Base-by-base conservation (phyloP, 371 early-diverging fungal genomes). In the Chytridiales sp. region DNA sequence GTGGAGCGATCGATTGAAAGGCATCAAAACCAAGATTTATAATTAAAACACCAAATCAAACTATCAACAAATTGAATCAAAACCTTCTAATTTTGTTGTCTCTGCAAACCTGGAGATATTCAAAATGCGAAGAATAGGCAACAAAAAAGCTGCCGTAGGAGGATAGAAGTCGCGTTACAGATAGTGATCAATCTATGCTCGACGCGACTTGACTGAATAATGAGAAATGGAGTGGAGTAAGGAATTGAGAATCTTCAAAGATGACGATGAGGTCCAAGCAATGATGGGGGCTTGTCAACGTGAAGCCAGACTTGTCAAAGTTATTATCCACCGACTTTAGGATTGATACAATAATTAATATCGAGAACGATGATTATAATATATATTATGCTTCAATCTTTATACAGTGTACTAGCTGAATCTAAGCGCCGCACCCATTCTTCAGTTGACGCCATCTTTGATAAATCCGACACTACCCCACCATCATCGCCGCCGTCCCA, bases 181-280 rank as follows among this genome's bases (percentile, higher is more conserved):
- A 51, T 74, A 9, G 29, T 68, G 66, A 56, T 66, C 39, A 71
- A 74, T 44, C n/a, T 53, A 32, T 4, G 48, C 67, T 9, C 68
- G 66, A 51, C 74, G 71, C 30, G 42, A 51, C 41, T 56, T 74
- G 55, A 66, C 56, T 21, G 40, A 34, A 21, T 68, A 59, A n/a
- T n/a, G n/a, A 24, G 74, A 74, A 43, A 46, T 40, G 31, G 47
- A 43, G 46, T 74, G 66, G 62, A 56, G 66, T 17, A 48, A 58
- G 22, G 71, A 74, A 55, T 24, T 72, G n/a, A 40, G 27, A 29
- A 54, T 44, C 31, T 15, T 65, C 42, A 38, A 27, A 29, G 34
- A n/a, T 54, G 22, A 43, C 49, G n/a, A 40, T 65, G 22, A 40
- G 54, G 47, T 35, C 34, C 15, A 15, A 29, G 15, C 55, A 59